Evolutionary conservation across 306 rosid genomes (phyloP).

Genomic region (Adenanthera pavonina): DNA sequence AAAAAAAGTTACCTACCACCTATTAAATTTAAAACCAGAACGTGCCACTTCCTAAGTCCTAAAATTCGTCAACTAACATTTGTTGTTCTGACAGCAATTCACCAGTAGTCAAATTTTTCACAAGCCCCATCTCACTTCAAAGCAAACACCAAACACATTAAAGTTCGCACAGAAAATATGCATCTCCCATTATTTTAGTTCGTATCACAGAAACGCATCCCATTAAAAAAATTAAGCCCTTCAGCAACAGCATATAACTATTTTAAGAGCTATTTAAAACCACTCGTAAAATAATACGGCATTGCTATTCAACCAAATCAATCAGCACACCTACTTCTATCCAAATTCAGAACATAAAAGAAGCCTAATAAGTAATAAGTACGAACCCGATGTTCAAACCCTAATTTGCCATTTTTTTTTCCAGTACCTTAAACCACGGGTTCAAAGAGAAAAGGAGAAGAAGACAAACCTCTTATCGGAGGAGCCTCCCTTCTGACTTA

Average conservation of each 20-base stretch:
- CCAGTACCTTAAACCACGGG: not conserved
- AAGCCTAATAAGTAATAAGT: not conserved
- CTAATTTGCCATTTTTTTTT: not conserved
- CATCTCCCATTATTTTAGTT: not conserved
- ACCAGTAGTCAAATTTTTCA: not conserved
- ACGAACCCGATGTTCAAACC: not conserved
- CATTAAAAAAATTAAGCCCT: not conserved
- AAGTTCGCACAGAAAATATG: not conserved
- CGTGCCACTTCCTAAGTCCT: not conserved
- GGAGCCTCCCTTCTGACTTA: slow-evolving; percentile 96
- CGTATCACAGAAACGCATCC: not conserved
- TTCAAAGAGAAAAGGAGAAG: slow-evolving; percentile 13
- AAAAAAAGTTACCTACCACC: not conserved
- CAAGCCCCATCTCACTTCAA: not conserved
- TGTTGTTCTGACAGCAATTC: not conserved
- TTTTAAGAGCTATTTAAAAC: not conserved
- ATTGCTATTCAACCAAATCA: not conserved
- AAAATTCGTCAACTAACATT: slow-evolving; percentile 3
- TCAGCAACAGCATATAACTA: not conserved
- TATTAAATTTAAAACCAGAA: not conserved
- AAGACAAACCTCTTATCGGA: slow-evolving; percentile 82
- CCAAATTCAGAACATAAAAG: not conserved
- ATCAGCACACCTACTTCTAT: not conserved
- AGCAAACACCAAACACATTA: not conserved
- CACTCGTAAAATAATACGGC: not conserved